Base-by-base conservation (phyloP, 208 protist genomes). In the Tetramitus jugosus region DNA sequence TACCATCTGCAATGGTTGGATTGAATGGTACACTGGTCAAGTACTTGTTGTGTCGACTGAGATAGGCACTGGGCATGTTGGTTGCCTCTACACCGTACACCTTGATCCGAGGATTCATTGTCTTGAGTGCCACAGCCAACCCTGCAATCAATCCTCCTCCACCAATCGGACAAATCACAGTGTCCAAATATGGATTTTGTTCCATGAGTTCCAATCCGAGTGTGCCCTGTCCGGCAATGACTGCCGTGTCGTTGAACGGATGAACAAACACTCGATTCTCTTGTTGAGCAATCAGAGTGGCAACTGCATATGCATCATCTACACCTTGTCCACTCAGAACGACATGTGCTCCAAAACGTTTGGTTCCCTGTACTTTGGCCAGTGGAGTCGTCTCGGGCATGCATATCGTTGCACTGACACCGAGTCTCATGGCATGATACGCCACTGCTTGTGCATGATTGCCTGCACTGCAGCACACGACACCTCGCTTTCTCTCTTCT, bases 1-100 rank as follows among this genome's bases (percentile, higher is more conserved):
- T 83, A 46, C 92, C 92, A 83, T 96, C 92, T n/a, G 91, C 92
- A 40, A 96, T 83, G 17, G 91, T 95, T 68, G 86, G 79, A 37
- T 84, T 79, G 0, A 81, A 80, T 3, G 76, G 80, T 26, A 90
- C 83, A 74, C 65, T 81, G 20, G 90, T 82, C 6, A 87, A 84
- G 65, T 91, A 81, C 60, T 86, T 88, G 0, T 78, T 84, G 67
- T 84, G 81, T 26, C 93, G 80, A 33, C 90, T 87, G 17, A 76
- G 76, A 40, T 84, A 84, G 71, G 87, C 86, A 43, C 81, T 81
- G 3, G 90, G 80, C 75, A 87, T 90, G 29, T 78, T 78, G 46
- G 88, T 71, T 45, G 91, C 84, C 80, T 94, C 91, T 26, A 93
- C 91, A 13, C 88, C 93, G 65, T 89, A 90, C 29, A 96, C 90